These are phyloP conservation scores for Galeopsis tetrahit DNA, from an alignment of 257 asterid species.

Conservation along the genomic window DNA sequence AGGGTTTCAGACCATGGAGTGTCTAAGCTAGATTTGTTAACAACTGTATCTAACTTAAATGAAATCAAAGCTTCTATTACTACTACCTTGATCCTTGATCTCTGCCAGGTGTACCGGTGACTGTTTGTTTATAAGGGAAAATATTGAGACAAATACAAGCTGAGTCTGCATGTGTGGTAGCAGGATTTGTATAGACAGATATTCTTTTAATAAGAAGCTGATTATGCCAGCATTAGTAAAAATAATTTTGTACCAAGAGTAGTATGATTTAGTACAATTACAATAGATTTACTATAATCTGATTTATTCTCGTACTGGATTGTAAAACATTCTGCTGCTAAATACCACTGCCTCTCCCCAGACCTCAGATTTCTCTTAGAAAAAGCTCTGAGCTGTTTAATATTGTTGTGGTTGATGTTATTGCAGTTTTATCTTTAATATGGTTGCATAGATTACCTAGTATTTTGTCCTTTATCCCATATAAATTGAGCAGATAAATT, in stretches of 20 bases:
- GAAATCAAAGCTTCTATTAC: constrained; percentile 6
- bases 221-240: constrained; percentile 12
- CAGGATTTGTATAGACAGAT: not conserved
- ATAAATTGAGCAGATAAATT: not conserved
- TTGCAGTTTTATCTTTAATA: constrained; percentile 2
- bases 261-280: constrained; percentile 1
- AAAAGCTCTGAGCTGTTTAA: not conserved
- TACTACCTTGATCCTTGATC: not conserved
- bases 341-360: constrained; percentile 15
- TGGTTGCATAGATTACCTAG: not conserved
- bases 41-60: not conserved
- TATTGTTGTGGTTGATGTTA: constrained; percentile 3
- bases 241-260: constrained; percentile 10
- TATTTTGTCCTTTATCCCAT: not conserved
- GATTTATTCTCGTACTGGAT: not conserved
- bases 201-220: constrained; percentile 12
- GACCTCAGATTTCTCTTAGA: not conserved
- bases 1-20: constrained; percentile 9
- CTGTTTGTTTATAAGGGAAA: not conserved
- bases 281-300: not conserved
- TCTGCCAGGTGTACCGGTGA: not conserved
- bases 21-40: constrained; percentile 10
- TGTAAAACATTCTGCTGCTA: constrained; percentile 12
- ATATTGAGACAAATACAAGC: not conserved
- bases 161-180: constrained; percentile 12